Conservation (phyloP, 805 yeast species). For the Pichia paraexigua region DNA sequence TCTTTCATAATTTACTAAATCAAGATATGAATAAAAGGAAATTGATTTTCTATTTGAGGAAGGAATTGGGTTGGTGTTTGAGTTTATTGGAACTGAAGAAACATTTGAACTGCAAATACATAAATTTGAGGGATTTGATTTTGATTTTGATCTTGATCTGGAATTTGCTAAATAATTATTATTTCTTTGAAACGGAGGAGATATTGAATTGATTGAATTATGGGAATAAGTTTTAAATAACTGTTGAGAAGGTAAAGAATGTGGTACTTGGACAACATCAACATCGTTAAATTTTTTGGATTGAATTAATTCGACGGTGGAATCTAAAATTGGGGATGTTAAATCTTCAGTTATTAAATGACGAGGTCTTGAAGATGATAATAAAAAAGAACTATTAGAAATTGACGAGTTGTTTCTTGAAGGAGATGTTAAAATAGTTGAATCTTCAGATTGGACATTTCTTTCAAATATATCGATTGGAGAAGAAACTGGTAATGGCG, state of each 20-base stretch:
- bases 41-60: slow-evolving; percentile 19
- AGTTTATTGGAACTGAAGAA: background rate
- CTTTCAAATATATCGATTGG: slow-evolving; percentile 12
- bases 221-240: slow-evolving; percentile 6
- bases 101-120: background rate
- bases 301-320: slow-evolving; percentile 58
- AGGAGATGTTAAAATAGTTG: background rate
- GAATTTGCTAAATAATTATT: background rate
- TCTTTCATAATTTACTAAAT: slow-evolving; percentile 24
- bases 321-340: slow-evolving; percentile 78
- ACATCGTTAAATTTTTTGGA: slow-evolving; percentile 57
- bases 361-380: slow-evolving; percentile 3
- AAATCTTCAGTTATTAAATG: slow-evolving; percentile 48
- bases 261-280: slow-evolving; percentile 48
- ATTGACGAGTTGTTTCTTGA: background rate
- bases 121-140: slow-evolving; percentile 1
- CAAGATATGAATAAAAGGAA: slow-evolving; percentile 28
- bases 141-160: background rate
- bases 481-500: background rate
- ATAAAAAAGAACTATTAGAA: background rate
- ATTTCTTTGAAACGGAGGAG: background rate
- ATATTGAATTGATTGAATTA: background rate
- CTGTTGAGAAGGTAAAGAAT: slow-evolving; percentile 5
- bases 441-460: slow-evolving; percentile 7
- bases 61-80: no score